Base-by-base conservation (phyloP, 345 rosid genomes). In the Hirschfeldia incana region DNA sequence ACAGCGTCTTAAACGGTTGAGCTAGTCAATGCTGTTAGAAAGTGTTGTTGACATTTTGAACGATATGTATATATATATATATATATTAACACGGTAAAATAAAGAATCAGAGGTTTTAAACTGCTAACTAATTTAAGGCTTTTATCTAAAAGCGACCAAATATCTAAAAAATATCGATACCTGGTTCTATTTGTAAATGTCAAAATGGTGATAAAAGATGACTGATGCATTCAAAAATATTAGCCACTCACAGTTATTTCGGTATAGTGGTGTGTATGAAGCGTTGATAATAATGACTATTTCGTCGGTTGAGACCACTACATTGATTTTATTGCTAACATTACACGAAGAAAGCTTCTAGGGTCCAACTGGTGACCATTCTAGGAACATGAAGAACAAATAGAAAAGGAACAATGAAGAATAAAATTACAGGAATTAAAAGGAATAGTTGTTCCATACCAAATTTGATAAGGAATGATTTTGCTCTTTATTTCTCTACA, bases 11-110 rank as follows among this genome's bases (percentile, higher is more conserved):
- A 57, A 71, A 53, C 30, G 17, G 74, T 76, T 76, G 69, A 61
- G 74, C 60, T 34, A 65, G 81, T 72, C 68, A 60, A 39, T 10
- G 26, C 13, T 5, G 30, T 68, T 67, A 55, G 73, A 42, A 59
- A 21, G 29, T 57, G 53, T 65, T 77, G 67, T 55, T 55, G 15
- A n/a, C 2, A 57, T 10, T 44, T 49, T 29, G 8, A 68, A 68
- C 12, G 60, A 68, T 55, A 55, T 33, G 7, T 55, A 21, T 21
- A 21, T 21, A 21, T 21, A 21, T 21, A 21, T 21, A 21, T 21
- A 21, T 21, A 21, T 21, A 21, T 44, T 11, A 29, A 11, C 51
- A 44, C n/a, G 51, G 51, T 44, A 44, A 44, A 32, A 53, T 53
- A 1, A 70, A 44, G 51, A 33, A 5, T 11, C 36, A 26, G 13